Evolutionary conservation across 495 filamentous ascomycete genomes (phyloP), one percentile per base, ranked within the genome.

Genomic region (Monascus purpureus): DNA sequence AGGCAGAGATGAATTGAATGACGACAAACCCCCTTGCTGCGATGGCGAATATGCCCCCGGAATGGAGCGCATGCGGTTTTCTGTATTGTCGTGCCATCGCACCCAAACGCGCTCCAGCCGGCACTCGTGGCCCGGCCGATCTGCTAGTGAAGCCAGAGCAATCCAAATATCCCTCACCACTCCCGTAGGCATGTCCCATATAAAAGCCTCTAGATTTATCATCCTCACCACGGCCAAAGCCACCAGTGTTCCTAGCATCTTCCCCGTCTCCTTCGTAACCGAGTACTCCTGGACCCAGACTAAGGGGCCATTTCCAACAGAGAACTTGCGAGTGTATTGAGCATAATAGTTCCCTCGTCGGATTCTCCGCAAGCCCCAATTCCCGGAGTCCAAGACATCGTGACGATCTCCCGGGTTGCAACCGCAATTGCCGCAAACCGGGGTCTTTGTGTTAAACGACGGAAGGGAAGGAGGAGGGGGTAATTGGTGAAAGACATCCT

Each of bases 141-240:
- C 69, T 17, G 74, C 76, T 14, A 90, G 60, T 0, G 80, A 88
- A 0, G 77, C 67, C 25, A 95, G 65, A 14, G 88, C 77, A 45
- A 85, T 69, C 68, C 88, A 96, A 17, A 92, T 77, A 42, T 93
- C 83, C 29, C 85, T 70, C 25, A 88, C 55, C 15, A 94, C 78
- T 0, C 88, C 88, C 0, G 85, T 93, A 0, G 86, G 84, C 87
- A 93, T 93, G 49, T 96, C 87, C 88, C 88, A 96, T 8, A 85
- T 63, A 43, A 96, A 96, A 0, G 75, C 77, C 52, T 96, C 86
- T 13, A 96, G 68, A 40, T 86, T 85, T 14, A 76, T 63, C 88
- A 94, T 94, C 34, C 82, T 73, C 17, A 76, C 72, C 15, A 94
- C 65, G 3, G 85, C 82, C 41, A 88, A 55, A 9, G 87, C 83